A percentile compares a stretch with the other conserved stretches of the same genome.
phyloP scores from a whole-genome alignment of 1,284 basidiomycete species.

The Irpex lacteus region DNA sequence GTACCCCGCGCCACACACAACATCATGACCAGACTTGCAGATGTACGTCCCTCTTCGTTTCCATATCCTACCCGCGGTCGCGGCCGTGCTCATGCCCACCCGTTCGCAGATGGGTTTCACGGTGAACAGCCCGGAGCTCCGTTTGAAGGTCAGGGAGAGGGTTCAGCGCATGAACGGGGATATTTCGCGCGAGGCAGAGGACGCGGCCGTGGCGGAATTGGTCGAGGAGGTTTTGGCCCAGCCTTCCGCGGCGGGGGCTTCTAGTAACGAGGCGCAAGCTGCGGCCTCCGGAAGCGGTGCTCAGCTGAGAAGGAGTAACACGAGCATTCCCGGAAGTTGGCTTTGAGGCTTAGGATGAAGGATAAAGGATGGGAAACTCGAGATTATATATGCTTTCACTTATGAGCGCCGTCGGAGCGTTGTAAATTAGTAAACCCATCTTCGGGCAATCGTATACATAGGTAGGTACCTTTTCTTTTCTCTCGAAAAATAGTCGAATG shows the following conservation, averaged over 20 bases:
- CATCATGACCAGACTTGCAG: constrained; percentile 22
- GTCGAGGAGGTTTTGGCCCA: constrained; percentile 47
- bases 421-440: not conserved
- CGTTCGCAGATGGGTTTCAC: constrained; percentile 69
- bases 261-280: not conserved
- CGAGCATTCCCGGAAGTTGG: constrained; percentile 9
- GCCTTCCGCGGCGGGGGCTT: not conserved
- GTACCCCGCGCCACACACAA: constrained; percentile 17
- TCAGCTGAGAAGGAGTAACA: constrained; percentile 9
- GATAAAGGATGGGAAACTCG: not conserved
- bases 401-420: not conserved
- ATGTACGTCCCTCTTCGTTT: constrained; percentile 14
- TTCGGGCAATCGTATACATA: not conserved
- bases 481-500: not conserved
- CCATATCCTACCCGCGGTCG: constrained; percentile 4
- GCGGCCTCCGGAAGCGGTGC: not conserved
- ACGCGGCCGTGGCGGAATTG: constrained; percentile 52
- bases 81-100: constrained; percentile 7
- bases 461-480: not conserved
- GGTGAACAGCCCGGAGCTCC: constrained; percentile 48
- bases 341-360: not conserved
- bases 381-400: not conserved
- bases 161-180: constrained; percentile 40
- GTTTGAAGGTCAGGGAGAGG: constrained; percentile 48
- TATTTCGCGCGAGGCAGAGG: constrained; percentile 39